Evolutionary conservation across 1,284 basidiomycete genomes (phyloP).

Genomic region (Malassezia psittaci): DNA sequence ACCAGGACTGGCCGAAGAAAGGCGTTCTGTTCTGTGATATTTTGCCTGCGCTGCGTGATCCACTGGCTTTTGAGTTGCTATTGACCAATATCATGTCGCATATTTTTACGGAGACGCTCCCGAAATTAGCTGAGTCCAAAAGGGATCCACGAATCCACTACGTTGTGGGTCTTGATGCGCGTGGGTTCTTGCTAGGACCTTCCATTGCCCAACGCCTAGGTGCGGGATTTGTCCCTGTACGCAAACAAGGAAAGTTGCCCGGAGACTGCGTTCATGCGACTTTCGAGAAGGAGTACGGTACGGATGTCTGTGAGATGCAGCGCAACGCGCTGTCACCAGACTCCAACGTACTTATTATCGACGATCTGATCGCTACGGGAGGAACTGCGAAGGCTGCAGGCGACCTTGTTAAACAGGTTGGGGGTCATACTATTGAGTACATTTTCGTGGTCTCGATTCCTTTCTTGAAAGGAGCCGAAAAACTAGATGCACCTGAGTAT

Average conservation of each 20-base stretch:
- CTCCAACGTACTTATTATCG: constrained; percentile 76
- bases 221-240: constrained; percentile 89
- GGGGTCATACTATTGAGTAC: constrained; percentile 79
- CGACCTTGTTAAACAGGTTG: constrained; percentile 71
- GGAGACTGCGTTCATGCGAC: constrained; percentile 66
- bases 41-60: constrained; percentile 46
- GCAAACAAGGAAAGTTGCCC: constrained; percentile 89
- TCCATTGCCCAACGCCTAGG: constrained; percentile 80
- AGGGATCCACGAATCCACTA: constrained; percentile 61
- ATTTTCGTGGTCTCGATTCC: constrained; percentile 83
- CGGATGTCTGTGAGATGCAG: constrained; percentile 95
- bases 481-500: constrained; percentile 71
- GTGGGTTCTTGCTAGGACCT: constrained; percentile 91
- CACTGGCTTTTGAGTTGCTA: constrained; percentile 54
- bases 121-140: constrained; percentile 52
- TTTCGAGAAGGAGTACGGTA: constrained; percentile 93
- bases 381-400: constrained; percentile 91
- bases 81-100: constrained; percentile 83
- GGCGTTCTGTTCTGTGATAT: constrained; percentile 47
- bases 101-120: constrained; percentile 64
- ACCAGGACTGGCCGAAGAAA: constrained; percentile 45
- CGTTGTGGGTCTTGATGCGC: constrained; percentile 87
- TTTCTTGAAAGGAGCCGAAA: constrained; percentile 67
- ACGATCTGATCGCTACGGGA: constrained; percentile 94
- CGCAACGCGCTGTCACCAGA: constrained; percentile 66